Conservation (phyloP, 768 basidiomycete species). For the Hypholoma sublateritium region DNA sequence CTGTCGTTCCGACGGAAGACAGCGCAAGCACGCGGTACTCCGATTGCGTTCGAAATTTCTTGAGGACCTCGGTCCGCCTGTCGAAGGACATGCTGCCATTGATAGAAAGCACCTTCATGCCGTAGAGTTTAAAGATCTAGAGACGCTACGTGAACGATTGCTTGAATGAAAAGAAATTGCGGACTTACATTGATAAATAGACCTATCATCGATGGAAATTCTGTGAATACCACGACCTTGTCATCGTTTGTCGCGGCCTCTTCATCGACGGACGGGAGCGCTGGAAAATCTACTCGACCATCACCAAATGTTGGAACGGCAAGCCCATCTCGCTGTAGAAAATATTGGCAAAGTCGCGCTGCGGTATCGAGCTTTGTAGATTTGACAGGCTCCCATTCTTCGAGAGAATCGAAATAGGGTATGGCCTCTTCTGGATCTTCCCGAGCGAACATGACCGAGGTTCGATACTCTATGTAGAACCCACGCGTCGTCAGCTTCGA, state of each 20-base stretch:
- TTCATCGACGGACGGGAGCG: too few species aligned
- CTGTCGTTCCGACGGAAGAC: slow-evolving; percentile 11
- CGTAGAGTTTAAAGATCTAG: slow-evolving; percentile 13
- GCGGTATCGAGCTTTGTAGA: slow-evolving; percentile 18
- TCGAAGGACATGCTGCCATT: slow-evolving; percentile 11
- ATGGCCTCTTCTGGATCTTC: neutral
- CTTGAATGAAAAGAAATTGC: neutral
- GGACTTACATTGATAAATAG: neutral
- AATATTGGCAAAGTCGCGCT: slow-evolving; percentile 4
- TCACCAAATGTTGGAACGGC: too few species aligned
- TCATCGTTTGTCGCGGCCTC: too few species aligned
- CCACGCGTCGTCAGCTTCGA: slow-evolving; percentile 1
- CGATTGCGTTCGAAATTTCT: neutral
- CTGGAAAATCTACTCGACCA: too few species aligned
- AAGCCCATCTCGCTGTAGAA: slow-evolving; percentile 14
- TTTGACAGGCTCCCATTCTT: slow-evolving; percentile 9
- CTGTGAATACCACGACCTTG: neutral
- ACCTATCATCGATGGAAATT: neutral
- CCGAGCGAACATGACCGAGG: slow-evolving; percentile 10
- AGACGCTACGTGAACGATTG: neutral
- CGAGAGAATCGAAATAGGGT: slow-evolving; percentile 10
- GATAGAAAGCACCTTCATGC: slow-evolving; percentile 4
- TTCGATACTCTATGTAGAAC: slow-evolving; percentile 18
- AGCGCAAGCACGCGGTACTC: slow-evolving; percentile 12
- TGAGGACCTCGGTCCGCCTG: slow-evolving; percentile 4